Conservation (phyloP, 495 filamentous ascomycete species). For the Penicillium chermesinum region DNA sequence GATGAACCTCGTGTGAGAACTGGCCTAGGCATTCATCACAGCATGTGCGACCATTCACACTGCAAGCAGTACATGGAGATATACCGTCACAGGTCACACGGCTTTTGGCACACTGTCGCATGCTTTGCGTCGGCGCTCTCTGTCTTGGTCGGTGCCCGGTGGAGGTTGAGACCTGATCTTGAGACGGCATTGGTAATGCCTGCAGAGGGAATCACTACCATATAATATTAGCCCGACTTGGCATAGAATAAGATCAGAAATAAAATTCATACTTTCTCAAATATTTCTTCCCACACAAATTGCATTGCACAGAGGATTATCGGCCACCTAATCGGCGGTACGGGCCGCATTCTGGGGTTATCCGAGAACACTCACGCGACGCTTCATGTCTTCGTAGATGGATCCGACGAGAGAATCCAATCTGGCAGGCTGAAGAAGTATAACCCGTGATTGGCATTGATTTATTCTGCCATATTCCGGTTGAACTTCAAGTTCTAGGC, state of each 20-base stretch:
- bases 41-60: background rate
- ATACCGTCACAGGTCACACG: slow-evolving; percentile 5
- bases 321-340: background rate
- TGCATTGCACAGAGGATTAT: slow-evolving; percentile 3
- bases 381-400: slow-evolving; percentile 11
- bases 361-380: slow-evolving; percentile 5
- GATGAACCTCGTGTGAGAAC: background rate
- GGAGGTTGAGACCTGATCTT: background rate
- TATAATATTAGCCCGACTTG: background rate
- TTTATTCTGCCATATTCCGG: background rate
- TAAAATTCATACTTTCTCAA: slow-evolving; percentile 7
- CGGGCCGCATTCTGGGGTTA: background rate
- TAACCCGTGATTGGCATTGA: background rate
- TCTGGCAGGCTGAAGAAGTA: background rate
- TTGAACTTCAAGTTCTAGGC: background rate
- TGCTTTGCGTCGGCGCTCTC: slow-evolving; percentile 12
- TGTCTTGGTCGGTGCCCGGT: background rate
- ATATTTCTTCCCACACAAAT: slow-evolving; percentile 11
- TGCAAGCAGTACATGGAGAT: slow-evolving; percentile 1
- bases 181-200: slow-evolving; percentile 12
- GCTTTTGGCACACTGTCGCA: slow-evolving; percentile 9
- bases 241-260: background rate
- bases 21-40: slow-evolving; percentile 4
- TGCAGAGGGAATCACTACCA: slow-evolving; percentile 10
- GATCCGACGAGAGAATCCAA: slow-evolving; percentile 6